A percentile compares a stretch with the other conserved stretches of the same genome.
Evolutionary conservation across 176 grass and related monocot species (phyloP).

Genomic region (Melocanna baccifera): DNA sequence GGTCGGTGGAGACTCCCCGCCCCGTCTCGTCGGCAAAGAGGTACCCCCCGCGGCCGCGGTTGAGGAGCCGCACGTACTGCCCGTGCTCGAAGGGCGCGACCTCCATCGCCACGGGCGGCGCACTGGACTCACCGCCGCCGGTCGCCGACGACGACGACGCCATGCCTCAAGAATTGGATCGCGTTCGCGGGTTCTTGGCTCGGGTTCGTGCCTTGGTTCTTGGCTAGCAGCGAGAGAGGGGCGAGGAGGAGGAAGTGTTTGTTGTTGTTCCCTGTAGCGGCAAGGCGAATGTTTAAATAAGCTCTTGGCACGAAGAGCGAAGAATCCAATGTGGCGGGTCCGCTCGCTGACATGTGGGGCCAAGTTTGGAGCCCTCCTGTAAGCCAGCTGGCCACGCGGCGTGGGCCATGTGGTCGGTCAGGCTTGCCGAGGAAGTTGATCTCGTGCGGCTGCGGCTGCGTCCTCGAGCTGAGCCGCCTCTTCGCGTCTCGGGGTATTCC

Average conservation of each 20-base stretch:
- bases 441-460: neutral
- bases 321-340: neutral
- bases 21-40: constrained; percentile 31
- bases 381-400: neutral
- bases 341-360: neutral
- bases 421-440: constrained; percentile 11
- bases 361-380: no score
- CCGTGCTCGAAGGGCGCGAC: constrained; percentile 39
- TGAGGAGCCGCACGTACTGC: constrained; percentile 52
- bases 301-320: neutral
- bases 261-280: constrained; percentile 10
- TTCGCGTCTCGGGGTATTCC: neutral
- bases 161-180: neutral
- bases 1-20: constrained; percentile 28
- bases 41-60: constrained; percentile 40
- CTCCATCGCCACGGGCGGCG: neutral
- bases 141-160: neutral
- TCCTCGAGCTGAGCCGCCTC: no score
- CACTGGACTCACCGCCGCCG: no score
- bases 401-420: neutral
- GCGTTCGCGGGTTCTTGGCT: neutral
- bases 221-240: neutral
- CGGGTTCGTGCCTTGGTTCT: no score
- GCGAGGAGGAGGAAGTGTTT: neutral
- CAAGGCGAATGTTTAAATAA: constrained; percentile 15